Evolutionary conservation across 2,329 filamentous ascomycete genomes (phyloP).

Genomic region (Claviceps sorghi): DNA sequence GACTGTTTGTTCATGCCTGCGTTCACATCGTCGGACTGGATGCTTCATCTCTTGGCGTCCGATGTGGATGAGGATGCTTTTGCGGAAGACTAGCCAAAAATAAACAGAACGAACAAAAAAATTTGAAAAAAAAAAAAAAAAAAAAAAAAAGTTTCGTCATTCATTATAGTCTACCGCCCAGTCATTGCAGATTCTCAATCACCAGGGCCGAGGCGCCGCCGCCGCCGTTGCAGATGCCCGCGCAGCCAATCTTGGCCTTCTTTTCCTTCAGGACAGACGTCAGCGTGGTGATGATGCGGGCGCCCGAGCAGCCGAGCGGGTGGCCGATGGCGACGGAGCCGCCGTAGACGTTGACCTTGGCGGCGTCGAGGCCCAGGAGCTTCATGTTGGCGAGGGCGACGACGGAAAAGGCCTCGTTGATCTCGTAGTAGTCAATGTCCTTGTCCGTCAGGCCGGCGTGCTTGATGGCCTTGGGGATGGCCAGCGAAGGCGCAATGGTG

Average conservation of each 20-base stretch:
- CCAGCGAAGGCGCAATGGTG: constrained; percentile 83
- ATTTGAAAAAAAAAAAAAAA: background rate
- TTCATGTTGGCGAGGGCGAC: constrained; percentile 95
- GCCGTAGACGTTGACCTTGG: constrained; percentile 90
- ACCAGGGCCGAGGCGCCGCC: constrained; percentile 90
- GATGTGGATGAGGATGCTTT: too few species aligned
- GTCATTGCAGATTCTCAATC: constrained; percentile 57
- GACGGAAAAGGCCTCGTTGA: constrained; percentile 98
- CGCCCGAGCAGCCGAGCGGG: constrained; percentile 84
- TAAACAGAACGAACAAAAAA: too few species aligned
- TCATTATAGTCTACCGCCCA: constrained; percentile 22
- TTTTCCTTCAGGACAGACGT: constrained; percentile 79
- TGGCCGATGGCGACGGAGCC: constrained; percentile 93
- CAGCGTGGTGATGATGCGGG: constrained; percentile 82
- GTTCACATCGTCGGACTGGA: too few species aligned
- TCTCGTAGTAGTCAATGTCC: constrained; percentile 86
- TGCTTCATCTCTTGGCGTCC: too few species aligned
- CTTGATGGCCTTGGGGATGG: constrained; percentile 93
- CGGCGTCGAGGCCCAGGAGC: constrained; percentile 60
- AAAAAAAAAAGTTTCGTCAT: background rate
- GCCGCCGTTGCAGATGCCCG: constrained; percentile 95
- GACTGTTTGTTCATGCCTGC: too few species aligned
- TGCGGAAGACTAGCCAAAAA: too few species aligned
- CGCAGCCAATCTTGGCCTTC: constrained; percentile 84
- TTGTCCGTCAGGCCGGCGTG: constrained; percentile 71